Base-by-base conservation (phyloP, 345 rosid genomes). In the Pistacia integerrima region DNA sequence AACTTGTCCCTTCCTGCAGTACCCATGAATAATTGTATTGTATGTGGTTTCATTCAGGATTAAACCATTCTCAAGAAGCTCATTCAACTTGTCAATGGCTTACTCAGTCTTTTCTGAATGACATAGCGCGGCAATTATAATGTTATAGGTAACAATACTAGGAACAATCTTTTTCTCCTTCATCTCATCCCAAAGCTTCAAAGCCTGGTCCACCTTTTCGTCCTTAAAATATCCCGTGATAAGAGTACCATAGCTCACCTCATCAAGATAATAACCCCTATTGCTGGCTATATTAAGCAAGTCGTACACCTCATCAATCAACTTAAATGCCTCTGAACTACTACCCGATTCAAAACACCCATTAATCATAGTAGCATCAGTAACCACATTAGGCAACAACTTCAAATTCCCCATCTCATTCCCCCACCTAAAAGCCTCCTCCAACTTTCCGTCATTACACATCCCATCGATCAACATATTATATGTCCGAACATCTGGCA, bases 121-220 rank as follows among this genome's bases (percentile, higher is more conserved):
- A 80, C 89, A 90, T 76, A 90, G 82, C 75, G 94, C 98, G 62
- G 80, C 75, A 67, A 95, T 93, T 5, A 92, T 63, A 75, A 91
- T 77, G 82, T 95, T 93, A 81, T 87, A 90, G 22, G 94, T 91
- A 56, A 76, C 46, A 79, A 90, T 79, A 1, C 87, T 89, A 59
- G 99, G 99, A 73, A 80, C 62, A 12, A 93, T 87, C 78, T 84
- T 82, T 77, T 84, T 87, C 81, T 78, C 85, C 87, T 85, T 93
- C 96, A 95, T 93, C 84, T 93, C 97, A 46, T 84, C 86, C 99
- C 99, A 93, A 68, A 89, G 87, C 70, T 81, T 81, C 73, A 90
- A 75, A 60, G 93, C 97, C 51, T 58, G 80, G 64, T 77, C 89
- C 7, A 65, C 72, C 67, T 81, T 85, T 67, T 83, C 89, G 81